These are phyloP conservation scores for Anisodus tanguticus DNA, from an alignment of 257 asterid genomes.

Conservation along the genomic window DNA sequence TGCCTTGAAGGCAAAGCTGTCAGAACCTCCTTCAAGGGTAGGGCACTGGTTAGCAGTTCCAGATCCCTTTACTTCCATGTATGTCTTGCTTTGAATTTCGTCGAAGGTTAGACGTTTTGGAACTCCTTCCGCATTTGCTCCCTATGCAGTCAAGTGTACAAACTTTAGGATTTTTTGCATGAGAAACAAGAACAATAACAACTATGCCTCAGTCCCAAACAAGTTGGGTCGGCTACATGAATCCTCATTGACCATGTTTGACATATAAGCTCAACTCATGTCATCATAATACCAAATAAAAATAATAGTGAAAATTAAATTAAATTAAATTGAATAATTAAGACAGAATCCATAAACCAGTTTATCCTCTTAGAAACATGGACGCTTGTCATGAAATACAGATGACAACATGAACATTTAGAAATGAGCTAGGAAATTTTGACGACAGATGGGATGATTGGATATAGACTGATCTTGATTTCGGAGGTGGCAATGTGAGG, in stretches of 20 bases:
- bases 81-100: constrained; percentile 93
- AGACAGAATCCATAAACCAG: neutral
- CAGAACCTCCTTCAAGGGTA: constrained; percentile 80
- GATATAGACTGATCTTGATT: neutral
- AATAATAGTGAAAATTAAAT: neutral
- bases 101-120: constrained; percentile 86
- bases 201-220: neutral
- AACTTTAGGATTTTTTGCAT: neutral
- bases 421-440: neutral
- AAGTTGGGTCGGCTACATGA: neutral
- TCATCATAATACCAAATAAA: neutral
- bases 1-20: constrained; percentile 67
- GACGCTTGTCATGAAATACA: neutral
- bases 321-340: neutral
- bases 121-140: constrained; percentile 85
- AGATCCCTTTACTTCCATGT: constrained; percentile 89
- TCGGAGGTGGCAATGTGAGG: constrained; percentile 22
- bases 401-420: constrained; percentile 8
- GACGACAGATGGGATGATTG: neutral
- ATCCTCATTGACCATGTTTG: neutral
- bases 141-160: constrained; percentile 45
- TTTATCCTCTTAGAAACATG: neutral
- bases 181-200: neutral
- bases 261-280: neutral
- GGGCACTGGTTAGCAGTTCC: constrained; percentile 99